Evolutionary conservation across 2,329 filamentous ascomycete genomes (phyloP), one percentile per base, ranked within the genome.

Genomic region (Meredithiella fracta): DNA sequence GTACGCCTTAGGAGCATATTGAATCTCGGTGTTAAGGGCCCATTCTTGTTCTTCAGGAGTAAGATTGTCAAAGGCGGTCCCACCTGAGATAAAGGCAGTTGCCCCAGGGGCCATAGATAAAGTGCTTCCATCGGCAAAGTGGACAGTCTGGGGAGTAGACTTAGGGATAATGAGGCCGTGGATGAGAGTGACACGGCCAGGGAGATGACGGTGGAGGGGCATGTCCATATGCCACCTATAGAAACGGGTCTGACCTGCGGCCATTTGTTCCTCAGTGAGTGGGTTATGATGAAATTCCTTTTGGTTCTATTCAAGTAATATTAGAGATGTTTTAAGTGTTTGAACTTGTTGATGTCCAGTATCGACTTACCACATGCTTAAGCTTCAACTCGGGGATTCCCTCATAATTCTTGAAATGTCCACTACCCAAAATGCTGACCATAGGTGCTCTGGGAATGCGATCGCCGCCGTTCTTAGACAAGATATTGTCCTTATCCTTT

Each of bases 151-250:
- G n/a, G 50, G 29, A 31, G 23, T 11, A 8, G 53, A 50, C 17
- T 58, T 47, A 11, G 57, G 57, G 17, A 58, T 58, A 17, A 55
- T 37, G 3, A 58, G 53, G 20, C 57, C 57, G 9, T 58, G 57
- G 25, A 58, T 58, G 17, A 58, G 25, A 20, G 57, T 58, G 20
- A 58, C 57, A 29, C 57, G 57, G 49, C 57, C 57, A 3, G 57
- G 57, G 17, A 58, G 50, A 15, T 53, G 57, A 17, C 53, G 53
- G 49, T 58, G 57, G 2, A 58, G 23, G 8, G 57, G 57, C 57
- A 58, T 58, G 17, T 58, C 57, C 53, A 58, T 55, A 23, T 58
- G 57, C 57, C 57, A 58, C 7, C 57, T 53, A 22, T 58, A 58
- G 25, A 58, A 58, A 17, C 57, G 57, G 26, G 57, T 58, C 17